Conservation (phyloP, 331 rosid genomes). For the Dryas integrifolia region DNA sequence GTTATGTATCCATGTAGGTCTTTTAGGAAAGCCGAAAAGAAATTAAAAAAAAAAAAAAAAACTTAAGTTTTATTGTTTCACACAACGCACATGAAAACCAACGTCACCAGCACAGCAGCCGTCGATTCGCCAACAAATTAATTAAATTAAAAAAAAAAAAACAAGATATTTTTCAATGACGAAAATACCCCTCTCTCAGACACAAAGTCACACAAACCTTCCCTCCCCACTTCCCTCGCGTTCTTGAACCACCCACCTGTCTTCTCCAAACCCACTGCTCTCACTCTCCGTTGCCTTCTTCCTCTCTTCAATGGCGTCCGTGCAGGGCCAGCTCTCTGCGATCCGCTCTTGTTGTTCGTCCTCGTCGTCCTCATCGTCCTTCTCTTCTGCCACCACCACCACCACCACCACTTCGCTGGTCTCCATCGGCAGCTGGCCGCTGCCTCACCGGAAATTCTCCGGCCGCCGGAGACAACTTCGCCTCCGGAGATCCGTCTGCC, state of each 20-base stretch:
- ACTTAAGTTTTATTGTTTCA: too few species aligned
- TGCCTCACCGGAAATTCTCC: constrained; percentile 21
- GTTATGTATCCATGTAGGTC: too few species aligned
- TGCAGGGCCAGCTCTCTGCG: constrained; percentile 42
- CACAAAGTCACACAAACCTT: not conserved
- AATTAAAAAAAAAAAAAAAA: too few species aligned
- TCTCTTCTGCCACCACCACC: not conserved
- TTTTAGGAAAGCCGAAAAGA: too few species aligned
- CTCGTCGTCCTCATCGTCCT: not conserved
- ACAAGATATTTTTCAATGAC: not conserved
- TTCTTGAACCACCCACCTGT: not conserved
- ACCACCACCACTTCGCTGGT: constrained; percentile 17
- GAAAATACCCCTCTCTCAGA: not conserved
- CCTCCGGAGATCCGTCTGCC: constrained; percentile 34
- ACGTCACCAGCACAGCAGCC: too few species aligned
- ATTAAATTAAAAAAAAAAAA: not conserved
- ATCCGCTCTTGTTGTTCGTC: constrained; percentile 33
- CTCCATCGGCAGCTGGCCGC: constrained; percentile 17
- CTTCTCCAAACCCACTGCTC: not conserved
- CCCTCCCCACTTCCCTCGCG: not conserved
- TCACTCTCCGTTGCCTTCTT: not conserved
- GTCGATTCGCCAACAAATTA: too few species aligned
- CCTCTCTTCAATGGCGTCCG: constrained; percentile 56
- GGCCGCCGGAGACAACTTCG: constrained; percentile 12
- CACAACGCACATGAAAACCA: too few species aligned